Percentiles rank a stretch among this genome's conserved stretches.
Conservation (phyloP, 768 basidiomycete genomes). For the Xerocomus brunneocitrinus region DNA sequence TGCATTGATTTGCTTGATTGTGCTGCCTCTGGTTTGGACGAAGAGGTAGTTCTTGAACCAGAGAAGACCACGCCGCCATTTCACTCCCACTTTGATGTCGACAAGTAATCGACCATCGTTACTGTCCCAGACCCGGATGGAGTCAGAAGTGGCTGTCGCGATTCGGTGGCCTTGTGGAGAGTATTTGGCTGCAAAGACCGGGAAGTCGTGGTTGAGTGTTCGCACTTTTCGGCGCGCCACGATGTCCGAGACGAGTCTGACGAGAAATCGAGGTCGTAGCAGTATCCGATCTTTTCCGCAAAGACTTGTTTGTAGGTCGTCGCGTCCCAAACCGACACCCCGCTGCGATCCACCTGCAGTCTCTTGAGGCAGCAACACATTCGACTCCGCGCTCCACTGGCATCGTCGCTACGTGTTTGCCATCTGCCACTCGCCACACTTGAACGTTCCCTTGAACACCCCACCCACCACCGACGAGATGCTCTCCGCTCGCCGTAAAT, state of each 20-base stretch:
- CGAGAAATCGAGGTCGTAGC: not conserved
- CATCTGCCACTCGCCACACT: not conserved
- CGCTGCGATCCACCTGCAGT: not conserved
- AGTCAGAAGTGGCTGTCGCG: not conserved
- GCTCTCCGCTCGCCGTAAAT: not conserved
- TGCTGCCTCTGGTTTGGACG: not conserved
- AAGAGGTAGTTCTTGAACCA: not conserved
- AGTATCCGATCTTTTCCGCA: not conserved
- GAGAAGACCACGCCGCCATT: not conserved
- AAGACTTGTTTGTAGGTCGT: not conserved
- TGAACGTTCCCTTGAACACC: not conserved
- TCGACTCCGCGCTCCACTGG: not conserved
- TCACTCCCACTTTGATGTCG: not conserved
- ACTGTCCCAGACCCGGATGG: not conserved
- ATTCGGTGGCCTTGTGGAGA: not conserved
- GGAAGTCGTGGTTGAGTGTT: not conserved
- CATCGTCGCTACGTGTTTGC: not conserved
- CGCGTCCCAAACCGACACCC: not conserved
- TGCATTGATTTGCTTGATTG: not conserved
- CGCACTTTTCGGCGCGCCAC: not conserved
- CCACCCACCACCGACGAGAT: not conserved
- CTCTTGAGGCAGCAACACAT: not conserved
- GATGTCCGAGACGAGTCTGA: not conserved
- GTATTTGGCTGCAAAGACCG: not conserved
- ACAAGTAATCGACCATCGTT: not conserved